phyloP scores from a whole-genome alignment of 164 flowering plant species.

The Dillenia suffruticosa region DNA sequence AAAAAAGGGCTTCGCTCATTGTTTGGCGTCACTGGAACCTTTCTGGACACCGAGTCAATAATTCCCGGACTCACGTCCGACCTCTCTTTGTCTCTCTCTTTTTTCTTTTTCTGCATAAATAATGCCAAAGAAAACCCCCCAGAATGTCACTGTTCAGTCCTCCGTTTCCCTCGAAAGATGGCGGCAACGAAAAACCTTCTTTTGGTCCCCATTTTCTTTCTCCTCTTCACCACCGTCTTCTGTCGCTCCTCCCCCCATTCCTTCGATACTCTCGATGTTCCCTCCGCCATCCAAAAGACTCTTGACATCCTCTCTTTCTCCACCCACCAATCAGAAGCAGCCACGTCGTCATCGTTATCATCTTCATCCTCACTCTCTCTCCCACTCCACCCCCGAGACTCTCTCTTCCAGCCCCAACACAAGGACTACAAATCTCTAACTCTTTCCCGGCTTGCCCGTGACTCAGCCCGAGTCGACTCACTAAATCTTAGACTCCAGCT shows the following conservation, averaged over 20 bases:
- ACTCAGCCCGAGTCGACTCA: slow-evolving; percentile 33
- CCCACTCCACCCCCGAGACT: slow-evolving; percentile 21
- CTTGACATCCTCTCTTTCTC: slow-evolving; percentile 7
- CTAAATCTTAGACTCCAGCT: slow-evolving; percentile 19
- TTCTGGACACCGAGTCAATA: too few relatives aligned
- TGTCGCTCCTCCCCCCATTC: slow-evolving; percentile 5
- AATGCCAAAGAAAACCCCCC: not conserved
- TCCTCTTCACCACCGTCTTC: not conserved
- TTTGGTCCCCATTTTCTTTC: not conserved
- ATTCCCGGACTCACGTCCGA: slow-evolving; percentile 24
- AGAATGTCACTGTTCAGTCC: not conserved
- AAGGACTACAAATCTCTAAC: slow-evolving; percentile 26
- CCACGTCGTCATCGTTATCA: too few relatives aligned
- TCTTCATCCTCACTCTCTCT: slow-evolving; percentile 10
- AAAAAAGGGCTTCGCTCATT: too few relatives aligned
- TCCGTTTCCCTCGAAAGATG: not conserved
- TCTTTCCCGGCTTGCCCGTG: slow-evolving; percentile 37
- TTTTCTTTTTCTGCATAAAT: not conserved
- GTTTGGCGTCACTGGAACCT: too few relatives aligned
- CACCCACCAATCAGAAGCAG: not conserved
- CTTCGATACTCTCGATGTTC: not conserved
- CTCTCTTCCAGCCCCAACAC: slow-evolving; percentile 15
- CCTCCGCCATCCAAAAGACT: not conserved
- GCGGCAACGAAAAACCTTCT: not conserved
- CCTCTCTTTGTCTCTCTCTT: slow-evolving; percentile 2